A percentile compares a stretch with the other conserved stretches of the same genome.
Conservation (phyloP, 345 rosid species). For the Atalantia buxifolia region DNA sequence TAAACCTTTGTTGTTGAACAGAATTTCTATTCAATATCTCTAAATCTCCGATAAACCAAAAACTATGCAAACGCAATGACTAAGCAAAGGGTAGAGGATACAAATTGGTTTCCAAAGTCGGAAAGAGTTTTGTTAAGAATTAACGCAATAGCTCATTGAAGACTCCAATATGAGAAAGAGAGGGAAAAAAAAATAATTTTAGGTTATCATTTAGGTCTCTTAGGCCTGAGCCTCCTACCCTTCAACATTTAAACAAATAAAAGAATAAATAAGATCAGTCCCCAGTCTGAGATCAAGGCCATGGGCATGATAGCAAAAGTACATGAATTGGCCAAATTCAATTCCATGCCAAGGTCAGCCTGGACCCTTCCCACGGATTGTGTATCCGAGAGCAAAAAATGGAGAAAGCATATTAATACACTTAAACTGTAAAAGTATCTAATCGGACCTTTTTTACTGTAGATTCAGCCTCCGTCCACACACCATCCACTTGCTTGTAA, state of each 20-base stretch:
- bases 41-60: background rate
- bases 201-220: background rate
- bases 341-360: background rate
- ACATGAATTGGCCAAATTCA: background rate
- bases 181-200: background rate
- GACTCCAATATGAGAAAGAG: background rate
- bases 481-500: slow-evolving; percentile 80
- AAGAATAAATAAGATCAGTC: background rate
- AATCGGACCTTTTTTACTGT: slow-evolving; percentile 77
- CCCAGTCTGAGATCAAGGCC: background rate
- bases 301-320: slow-evolving; percentile 5
- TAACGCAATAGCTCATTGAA: background rate
- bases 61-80: background rate
- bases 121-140: background rate
- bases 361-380: background rate
- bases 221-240: background rate
- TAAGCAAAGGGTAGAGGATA: background rate
- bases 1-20: background rate
- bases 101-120: background rate
- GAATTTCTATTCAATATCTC: background rate
- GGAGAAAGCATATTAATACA: background rate
- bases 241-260: background rate
- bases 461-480: slow-evolving; percentile 86
- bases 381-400: background rate
- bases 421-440: background rate